Evolutionary conservation across 2,329 filamentous ascomycete genomes (phyloP).

Genomic region (Akanthomyces lecanii): DNA sequence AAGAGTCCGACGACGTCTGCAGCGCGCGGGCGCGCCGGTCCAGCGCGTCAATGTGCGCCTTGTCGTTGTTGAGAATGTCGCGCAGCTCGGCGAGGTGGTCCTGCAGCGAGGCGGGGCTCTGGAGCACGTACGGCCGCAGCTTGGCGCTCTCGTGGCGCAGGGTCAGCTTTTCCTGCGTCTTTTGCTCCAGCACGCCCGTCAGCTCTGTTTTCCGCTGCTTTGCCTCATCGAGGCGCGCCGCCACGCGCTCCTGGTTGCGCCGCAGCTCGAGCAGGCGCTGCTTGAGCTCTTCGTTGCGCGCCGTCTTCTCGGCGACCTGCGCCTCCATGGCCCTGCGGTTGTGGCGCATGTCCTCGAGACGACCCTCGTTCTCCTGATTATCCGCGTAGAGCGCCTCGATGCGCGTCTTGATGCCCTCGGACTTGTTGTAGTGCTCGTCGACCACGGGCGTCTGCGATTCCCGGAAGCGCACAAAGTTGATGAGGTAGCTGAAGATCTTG

Average conservation of each 20-base stretch:
- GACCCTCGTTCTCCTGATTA: constrained; percentile 81
- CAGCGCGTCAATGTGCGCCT: constrained; percentile 78
- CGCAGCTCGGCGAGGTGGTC: constrained; percentile 76
- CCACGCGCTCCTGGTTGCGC: constrained; percentile 76
- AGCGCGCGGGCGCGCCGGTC: constrained; percentile 84
- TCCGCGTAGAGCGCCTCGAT: constrained; percentile 83
- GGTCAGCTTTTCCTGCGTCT: constrained; percentile 63
- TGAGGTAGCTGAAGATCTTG: constrained; percentile 95
- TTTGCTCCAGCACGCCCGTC: constrained; percentile 67
- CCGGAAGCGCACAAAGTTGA: constrained; percentile 97
- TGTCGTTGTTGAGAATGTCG: constrained; percentile 72
- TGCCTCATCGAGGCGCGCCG: constrained; percentile 75
- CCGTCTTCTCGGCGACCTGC: constrained; percentile 78
- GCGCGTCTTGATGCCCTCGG: constrained; percentile 76
- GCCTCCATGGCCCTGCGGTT: constrained; percentile 77
- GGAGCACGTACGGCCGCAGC: constrained; percentile 83
- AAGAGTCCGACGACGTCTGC: constrained; percentile 88
- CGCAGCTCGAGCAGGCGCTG: constrained; percentile 74
- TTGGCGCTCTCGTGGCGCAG: constrained; percentile 83
- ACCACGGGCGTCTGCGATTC: constrained; percentile 87
- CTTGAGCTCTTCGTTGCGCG: constrained; percentile 83
- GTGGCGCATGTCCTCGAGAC: constrained; percentile 73
- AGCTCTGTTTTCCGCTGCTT: constrained; percentile 76
- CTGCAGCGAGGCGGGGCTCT: constrained; percentile 81
- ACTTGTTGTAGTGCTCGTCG: constrained; percentile 89